Percentiles rank a stretch among this genome's conserved stretches.
Conservation (phyloP, 139 green algal species). For the Auxenochlorella protothecoides region DNA sequence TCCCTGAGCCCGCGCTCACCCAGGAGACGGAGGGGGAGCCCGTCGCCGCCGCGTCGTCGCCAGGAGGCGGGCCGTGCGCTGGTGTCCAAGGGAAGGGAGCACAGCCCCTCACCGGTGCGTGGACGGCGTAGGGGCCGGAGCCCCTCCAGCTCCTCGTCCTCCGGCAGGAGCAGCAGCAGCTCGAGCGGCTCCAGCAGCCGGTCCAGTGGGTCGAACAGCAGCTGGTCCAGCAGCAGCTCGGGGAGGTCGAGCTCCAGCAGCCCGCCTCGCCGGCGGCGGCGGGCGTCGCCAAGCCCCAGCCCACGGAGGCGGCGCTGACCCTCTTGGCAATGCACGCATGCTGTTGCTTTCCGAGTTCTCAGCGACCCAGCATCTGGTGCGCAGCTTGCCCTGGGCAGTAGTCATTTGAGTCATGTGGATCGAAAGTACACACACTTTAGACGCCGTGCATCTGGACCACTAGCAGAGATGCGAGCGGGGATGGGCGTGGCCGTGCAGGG, state of each 20-base stretch:
- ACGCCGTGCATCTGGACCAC: too few relatives aligned
- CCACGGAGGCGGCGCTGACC: slow-evolving; percentile 1
- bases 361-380: too few relatives aligned
- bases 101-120: not conserved
- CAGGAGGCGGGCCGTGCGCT: not conserved
- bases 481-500: too few relatives aligned
- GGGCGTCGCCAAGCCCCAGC: not conserved
- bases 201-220: not conserved
- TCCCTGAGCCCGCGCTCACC: not conserved
- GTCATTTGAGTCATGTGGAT: too few relatives aligned
- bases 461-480: too few relatives aligned
- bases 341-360: too few relatives aligned
- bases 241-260: not conserved
- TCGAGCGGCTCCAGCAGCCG: not conserved
- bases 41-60: not conserved
- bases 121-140: not conserved
- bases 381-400: too few relatives aligned
- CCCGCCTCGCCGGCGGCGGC: too few relatives aligned
- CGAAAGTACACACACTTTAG: too few relatives aligned
- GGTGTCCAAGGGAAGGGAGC: not conserved
- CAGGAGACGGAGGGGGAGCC: not conserved
- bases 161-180: slow-evolving; percentile 2
- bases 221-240: not conserved
- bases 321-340: too few relatives aligned
- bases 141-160: not conserved